Evolutionary conservation across 192 early-diverging fungal species (phyloP), one percentile per base, ranked within the genome.

Genomic region (Entomortierella parvispora): DNA sequence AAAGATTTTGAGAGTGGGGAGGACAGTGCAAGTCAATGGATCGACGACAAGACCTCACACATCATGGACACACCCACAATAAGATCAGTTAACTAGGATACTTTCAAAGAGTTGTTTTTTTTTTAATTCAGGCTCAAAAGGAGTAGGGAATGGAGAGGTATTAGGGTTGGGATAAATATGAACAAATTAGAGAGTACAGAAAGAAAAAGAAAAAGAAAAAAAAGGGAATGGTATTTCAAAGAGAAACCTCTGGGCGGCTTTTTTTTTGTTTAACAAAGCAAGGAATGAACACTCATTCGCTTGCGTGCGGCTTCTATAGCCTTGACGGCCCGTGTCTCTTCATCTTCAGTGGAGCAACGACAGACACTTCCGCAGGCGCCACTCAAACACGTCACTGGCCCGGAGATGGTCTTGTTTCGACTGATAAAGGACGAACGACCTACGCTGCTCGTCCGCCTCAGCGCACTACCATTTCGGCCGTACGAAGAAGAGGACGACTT

Each of bases 301-400:
- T 77, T 77, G 12, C 74, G 65, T n/a, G 74, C 74, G 10, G 74
- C 74, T 26, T 77, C 74, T 65, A 77, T 68, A 7, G 74, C 74
- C 42, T 68, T 77, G 47, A 62, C 74, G 3, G 66, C 65, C 26
- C 74, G 65, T 4, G 66, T 66, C 43, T 77, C 74, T 43, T 77
- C 74, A 56, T 77, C 74, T 47, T 77, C 74, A 9, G 54, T 65
- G 34, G 74, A 77, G 43, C 74, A 77, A 9, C 65, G 45, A 33
- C 74, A 77, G 20, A 77, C 61, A 22, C 56, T 37, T 42, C 74
- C 74, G 23, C 74, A 77, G 20, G 74, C 74, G 25, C 74, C 74
- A 15, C 60, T 77, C 53, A 77, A 20, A 46, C 74, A 77, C 28
- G 57, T 31, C 2, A 63, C 55, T 5, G 53, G 59, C 0, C 52